Evolutionary conservation across 1,284 basidiomycete species (phyloP).

Genomic region (Mycena citricolor): DNA sequence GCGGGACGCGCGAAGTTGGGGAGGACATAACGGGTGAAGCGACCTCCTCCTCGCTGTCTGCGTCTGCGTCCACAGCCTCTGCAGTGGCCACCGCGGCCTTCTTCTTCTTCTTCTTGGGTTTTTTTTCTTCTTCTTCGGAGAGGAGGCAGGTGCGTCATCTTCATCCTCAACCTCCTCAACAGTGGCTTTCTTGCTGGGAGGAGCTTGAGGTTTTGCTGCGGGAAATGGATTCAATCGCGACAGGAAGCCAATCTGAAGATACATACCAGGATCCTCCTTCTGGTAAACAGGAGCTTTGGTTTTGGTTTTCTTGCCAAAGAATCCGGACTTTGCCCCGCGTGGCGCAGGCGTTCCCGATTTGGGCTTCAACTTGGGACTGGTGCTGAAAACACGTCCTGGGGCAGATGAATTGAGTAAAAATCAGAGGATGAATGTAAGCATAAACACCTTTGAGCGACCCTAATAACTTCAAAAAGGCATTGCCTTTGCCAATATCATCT

Average conservation of each 20-base stretch:
- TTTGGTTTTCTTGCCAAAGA: constrained; percentile 18
- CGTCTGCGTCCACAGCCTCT: neutral
- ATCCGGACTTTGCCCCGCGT: constrained; percentile 23
- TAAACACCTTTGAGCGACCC: constrained; percentile 64
- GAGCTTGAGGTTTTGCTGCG: constrained; percentile 20
- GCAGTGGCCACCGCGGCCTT: constrained; percentile 30
- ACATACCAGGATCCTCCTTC: constrained; percentile 26
- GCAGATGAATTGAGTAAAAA: constrained; percentile 10
- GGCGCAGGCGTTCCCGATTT: constrained; percentile 30
- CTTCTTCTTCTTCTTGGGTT: constrained; percentile 71
- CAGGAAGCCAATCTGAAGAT: constrained; percentile 13
- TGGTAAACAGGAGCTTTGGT: constrained; percentile 10
- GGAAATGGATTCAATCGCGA: neutral
- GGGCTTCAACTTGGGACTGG: constrained; percentile 54
- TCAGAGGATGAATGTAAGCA: neutral
- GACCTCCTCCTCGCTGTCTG: constrained; percentile 19
- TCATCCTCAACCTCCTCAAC: constrained; percentile 71
- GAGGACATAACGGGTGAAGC: constrained; percentile 25
- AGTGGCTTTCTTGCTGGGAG: constrained; percentile 46
- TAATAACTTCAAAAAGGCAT: constrained; percentile 72
- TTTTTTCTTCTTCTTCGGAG: constrained; percentile 65
- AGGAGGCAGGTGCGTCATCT: constrained; percentile 39
- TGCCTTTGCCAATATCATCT: constrained; percentile 45
- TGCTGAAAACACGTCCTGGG: constrained; percentile 69
- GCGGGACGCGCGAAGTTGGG: constrained; percentile 18